Evolutionary conservation across 768 basidiomycete species (phyloP).

Genomic region (Leccinellum rugosiceps): DNA sequence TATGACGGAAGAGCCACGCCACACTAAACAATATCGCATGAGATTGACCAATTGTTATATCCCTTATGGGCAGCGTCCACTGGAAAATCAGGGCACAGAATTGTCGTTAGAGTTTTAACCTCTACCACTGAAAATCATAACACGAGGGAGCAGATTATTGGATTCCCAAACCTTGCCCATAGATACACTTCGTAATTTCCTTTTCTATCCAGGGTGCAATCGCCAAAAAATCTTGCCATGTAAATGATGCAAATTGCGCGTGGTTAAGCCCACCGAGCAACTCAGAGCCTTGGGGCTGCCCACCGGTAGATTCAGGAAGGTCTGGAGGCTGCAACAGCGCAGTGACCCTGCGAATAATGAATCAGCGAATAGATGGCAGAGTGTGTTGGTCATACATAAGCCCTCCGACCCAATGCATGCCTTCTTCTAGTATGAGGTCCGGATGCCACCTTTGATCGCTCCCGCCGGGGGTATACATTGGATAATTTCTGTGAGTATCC

Average conservation of each 20-base stretch:
- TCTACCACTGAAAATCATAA: not conserved
- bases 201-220: constrained; percentile 81
- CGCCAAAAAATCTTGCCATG: constrained; percentile 62
- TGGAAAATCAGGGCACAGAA: constrained; percentile 5
- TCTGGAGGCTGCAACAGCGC: constrained; percentile 53
- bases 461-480: constrained; percentile 69
- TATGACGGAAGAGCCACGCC: constrained; percentile 17
- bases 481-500: constrained; percentile 57
- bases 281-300: constrained; percentile 45
- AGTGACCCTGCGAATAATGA: constrained; percentile 47
- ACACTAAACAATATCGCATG: constrained; percentile 10
- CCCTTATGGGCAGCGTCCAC: not conserved
- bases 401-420: constrained; percentile 70
- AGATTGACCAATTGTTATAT: not conserved
- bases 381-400: constrained; percentile 50
- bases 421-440: constrained; percentile 52
- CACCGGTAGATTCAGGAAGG: constrained; percentile 36
- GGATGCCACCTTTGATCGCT: constrained; percentile 62
- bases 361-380: constrained; percentile 3
- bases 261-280: constrained; percentile 46
- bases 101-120: not conserved
- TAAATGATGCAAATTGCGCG: constrained; percentile 66
- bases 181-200: constrained; percentile 57
- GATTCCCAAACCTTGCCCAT: constrained; percentile 70
- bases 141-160: constrained; percentile 15